Conservation (phyloP, 345 rosid genomes). For the Dipteronia sinensis region DNA sequence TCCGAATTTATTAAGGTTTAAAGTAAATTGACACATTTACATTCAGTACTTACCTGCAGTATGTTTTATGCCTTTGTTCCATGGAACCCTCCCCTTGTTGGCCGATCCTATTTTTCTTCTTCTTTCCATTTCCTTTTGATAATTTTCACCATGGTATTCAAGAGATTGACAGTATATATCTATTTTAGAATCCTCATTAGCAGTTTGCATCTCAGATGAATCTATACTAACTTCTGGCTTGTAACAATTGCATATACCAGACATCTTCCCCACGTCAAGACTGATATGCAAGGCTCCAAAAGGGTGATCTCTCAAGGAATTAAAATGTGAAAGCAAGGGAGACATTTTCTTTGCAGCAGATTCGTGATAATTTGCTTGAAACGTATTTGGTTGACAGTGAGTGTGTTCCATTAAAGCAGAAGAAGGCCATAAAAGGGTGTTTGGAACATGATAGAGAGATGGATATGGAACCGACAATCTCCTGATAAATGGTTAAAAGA, state of each 20-base stretch:
- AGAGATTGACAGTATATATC: constrained; percentile 11
- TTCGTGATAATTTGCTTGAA: constrained; percentile 28
- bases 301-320: constrained; percentile 32
- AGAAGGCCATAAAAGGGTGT: constrained; percentile 22
- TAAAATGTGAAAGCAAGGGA: constrained; percentile 20
- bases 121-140: constrained; percentile 44
- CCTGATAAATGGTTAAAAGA: constrained; percentile 27
- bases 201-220: constrained; percentile 24
- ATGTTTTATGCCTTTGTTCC: constrained; percentile 85
- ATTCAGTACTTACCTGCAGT: constrained; percentile 49
- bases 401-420: constrained; percentile 26
- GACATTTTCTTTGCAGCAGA: constrained; percentile 20
- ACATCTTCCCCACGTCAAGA: constrained; percentile 20
- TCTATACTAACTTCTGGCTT: constrained; percentile 20
- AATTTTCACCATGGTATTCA: constrained; percentile 20
- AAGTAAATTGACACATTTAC: constrained; percentile 2
- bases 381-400: constrained; percentile 25
- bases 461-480: constrained; percentile 36
- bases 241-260: constrained; percentile 22
- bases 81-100: constrained; percentile 79
- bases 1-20: constrained; percentile 16
- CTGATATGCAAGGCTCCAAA: constrained; percentile 29
- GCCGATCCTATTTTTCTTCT: constrained; percentile 67
- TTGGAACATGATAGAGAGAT: constrained; percentile 14
- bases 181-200: constrained; percentile 21